Evolutionary conservation across 73 alveolate genomes (phyloP).

Genomic region (Symbiodinium natans): DNA sequence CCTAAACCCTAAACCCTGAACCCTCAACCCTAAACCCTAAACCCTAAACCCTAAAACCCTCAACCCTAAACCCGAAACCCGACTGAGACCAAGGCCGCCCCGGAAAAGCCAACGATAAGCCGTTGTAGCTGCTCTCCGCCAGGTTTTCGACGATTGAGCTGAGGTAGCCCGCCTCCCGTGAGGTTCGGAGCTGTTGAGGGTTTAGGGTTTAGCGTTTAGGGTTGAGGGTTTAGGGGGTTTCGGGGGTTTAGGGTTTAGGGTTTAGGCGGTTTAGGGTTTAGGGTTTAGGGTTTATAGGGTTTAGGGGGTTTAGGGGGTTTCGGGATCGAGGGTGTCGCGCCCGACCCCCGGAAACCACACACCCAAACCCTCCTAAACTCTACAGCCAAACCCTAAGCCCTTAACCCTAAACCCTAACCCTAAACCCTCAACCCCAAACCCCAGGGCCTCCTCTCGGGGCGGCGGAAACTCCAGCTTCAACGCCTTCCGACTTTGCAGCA

Average conservation of each 20-base stretch:
- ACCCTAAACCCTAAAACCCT: background rate
- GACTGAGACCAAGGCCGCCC: background rate
- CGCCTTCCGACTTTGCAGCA: background rate
- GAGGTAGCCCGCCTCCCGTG: conserved; percentile 9
- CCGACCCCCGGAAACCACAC: too few species aligned
- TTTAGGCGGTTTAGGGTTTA: too few species aligned
- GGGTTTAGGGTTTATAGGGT: too few species aligned
- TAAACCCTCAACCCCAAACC: background rate
- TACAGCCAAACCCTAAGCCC: too few species aligned
- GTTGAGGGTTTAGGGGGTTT: too few species aligned
- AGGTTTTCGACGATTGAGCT: background rate
- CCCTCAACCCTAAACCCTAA: background rate
- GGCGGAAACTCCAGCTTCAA: conserved; percentile 51
- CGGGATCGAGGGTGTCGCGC: too few species aligned
- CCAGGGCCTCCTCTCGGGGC: conserved; percentile 48
- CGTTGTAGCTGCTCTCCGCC: background rate
- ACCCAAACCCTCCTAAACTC: too few species aligned
- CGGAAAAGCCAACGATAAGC: background rate
- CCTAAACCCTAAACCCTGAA: background rate
- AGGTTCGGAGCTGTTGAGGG: background rate
- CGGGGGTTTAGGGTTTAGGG: too few species aligned
- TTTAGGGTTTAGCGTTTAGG: too few species aligned
- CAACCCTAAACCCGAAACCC: too few species aligned
- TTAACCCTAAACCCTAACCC: too few species aligned
- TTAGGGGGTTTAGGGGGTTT: too few species aligned